Percentiles rank a stretch among this genome's conserved stretches.
phyloP scores from a whole-genome alignment of 116 monocot genomes.

The Dioscorea cayenensis region DNA sequence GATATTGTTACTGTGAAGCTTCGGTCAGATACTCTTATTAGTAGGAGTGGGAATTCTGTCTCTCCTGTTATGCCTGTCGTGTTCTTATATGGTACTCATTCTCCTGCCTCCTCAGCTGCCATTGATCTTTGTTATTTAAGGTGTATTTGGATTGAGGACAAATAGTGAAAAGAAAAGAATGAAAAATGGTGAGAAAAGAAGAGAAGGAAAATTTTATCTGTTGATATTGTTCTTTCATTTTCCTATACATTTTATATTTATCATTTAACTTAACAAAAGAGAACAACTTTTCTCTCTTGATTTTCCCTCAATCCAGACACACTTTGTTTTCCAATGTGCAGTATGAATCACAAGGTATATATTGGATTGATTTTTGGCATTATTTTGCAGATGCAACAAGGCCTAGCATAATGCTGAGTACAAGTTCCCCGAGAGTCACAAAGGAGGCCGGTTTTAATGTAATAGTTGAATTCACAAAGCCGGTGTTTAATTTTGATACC shows the following conservation, averaged over 20 bases:
- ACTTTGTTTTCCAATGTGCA: no score
- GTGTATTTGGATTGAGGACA: no score
- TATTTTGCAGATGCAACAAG: background rate
- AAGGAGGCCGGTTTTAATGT: background rate
- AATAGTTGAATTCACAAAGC: conserved; percentile 8
- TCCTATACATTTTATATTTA: no score
- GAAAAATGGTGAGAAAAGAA: no score
- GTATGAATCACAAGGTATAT: background rate
- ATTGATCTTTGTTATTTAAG: background rate
- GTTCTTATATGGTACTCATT: conserved; percentile 6
- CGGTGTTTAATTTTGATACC: conserved; percentile 9
- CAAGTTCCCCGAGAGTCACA: conserved; percentile 2
- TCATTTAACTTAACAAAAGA: no score
- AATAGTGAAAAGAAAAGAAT: no score
- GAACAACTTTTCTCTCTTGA: background rate
- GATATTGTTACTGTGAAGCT: conserved; percentile 3
- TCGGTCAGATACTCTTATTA: conserved; percentile 3
- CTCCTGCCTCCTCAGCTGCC: no score
- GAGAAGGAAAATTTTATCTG: no score
- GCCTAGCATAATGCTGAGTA: conserved; percentile 3
- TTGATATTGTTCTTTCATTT: no score
- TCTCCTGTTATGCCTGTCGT: background rate
- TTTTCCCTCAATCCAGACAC: background rate
- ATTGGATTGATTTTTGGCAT: background rate
- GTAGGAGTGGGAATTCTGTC: background rate